Base-by-base conservation (phyloP, 257 asterid genomes). In the Solanum habrochaites region DNA sequence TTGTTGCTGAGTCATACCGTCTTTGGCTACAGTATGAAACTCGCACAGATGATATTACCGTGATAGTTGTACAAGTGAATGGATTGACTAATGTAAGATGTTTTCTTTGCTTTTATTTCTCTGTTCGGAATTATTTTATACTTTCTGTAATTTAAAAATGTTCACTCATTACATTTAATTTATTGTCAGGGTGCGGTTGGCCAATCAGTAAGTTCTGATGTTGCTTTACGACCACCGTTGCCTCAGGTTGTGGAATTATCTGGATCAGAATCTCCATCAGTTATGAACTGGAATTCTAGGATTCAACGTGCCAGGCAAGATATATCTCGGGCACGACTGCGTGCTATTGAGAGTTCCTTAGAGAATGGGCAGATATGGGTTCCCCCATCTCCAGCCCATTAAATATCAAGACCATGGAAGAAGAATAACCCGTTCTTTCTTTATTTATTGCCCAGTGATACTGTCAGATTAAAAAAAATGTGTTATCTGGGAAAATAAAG, bases 381-480 rank as follows among this genome's bases (percentile, higher is more conserved):
- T 85, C 99, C 99, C 88, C 91, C 98, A 87, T 93, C 98, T 81
- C 96, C 98, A 47, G 92, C 98, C 86, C 97, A 97, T n/a, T n/a
- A n/a, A n/a, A n/a, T 87, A 94, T 98, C 89, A 97, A 97, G 95
- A 97, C 98, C 98, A 83, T 94, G 99, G 98, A 95, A 92, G 99
- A 97, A 91, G 98, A 97, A 93, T 97, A 95, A 89, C 80, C 80
- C 29, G 47, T 83, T 83, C 89, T 91, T 87, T 69, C 71, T 89
- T 47, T 73, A 71, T 74, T 81, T 83, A 64, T 82, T 85, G n/a
- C n/a, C n/a, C n/a, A n/a, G n/a, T n/a, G n/a, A n/a, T n/a, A n/a
- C n/a, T n/a, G n/a, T n/a, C n/a, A n/a, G n/a, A n/a, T n/a, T n/a
- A n/a, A n/a, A n/a, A n/a, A n/a, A n/a, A n/a, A n/a, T n/a, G n/a